A percentile compares a stretch with the other conserved stretches of the same genome.
These are phyloP conservation scores for Candida insectalens DNA, from an alignment of 805 yeast genomes.

Conservation along the genomic window DNA sequence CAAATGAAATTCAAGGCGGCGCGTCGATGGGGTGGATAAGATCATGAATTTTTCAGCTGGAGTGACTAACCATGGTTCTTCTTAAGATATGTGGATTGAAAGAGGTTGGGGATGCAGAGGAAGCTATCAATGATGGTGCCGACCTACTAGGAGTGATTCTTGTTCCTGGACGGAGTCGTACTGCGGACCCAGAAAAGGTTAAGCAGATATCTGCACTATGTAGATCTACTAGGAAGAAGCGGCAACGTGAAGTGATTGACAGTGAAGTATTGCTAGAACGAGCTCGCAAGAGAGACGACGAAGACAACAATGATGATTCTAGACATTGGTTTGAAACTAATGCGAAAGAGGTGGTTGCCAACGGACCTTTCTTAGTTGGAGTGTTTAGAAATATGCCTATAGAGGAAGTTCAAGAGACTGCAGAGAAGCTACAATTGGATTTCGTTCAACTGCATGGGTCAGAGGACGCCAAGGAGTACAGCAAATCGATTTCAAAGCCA, in stretches of 20 bases:
- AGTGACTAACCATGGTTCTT: no score
- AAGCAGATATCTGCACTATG: constrained; percentile 29
- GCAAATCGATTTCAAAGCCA: constrained; percentile 34
- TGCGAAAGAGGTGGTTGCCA: constrained; percentile 14
- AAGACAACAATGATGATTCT: no score
- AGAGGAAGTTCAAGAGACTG: constrained; percentile 43
- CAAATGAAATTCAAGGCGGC: no score
- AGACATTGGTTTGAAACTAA: constrained; percentile 25
- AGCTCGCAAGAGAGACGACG: no score
- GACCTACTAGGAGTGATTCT: constrained; percentile 75
- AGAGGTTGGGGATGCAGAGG: constrained; percentile 55
- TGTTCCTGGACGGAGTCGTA: constrained; percentile 75
- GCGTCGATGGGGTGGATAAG: no score
- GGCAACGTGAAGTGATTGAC: constrained; percentile 14
- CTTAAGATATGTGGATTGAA: constrained; percentile 83
- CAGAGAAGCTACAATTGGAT: constrained; percentile 46
- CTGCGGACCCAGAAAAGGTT: constrained; percentile 44
- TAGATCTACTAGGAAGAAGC: constrained; percentile 13
- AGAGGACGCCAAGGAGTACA: constrained; percentile 42
- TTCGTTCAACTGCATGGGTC: constrained; percentile 85
- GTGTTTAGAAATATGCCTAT: constrained; percentile 80
- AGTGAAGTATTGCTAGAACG: constrained; percentile 16
- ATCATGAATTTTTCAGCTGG: no score
- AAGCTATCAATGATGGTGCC: constrained; percentile 65
- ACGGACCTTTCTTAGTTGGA: constrained; percentile 74